Percentiles rank a stretch among this genome's conserved stretches.
Conservation (phyloP, 257 asterid genomes). For the Solanum paucissectum region DNA sequence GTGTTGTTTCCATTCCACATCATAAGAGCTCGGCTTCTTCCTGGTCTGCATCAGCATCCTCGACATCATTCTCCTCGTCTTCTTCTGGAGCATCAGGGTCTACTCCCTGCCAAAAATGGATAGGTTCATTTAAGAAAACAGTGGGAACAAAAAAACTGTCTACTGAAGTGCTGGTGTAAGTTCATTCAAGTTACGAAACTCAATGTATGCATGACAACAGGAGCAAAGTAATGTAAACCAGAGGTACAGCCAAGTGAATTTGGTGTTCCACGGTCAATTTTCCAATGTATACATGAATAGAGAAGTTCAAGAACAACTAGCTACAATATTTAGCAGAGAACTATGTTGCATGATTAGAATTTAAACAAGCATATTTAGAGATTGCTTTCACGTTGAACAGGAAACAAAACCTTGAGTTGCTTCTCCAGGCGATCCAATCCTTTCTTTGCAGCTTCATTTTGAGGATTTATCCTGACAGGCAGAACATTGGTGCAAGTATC, state of each 20-base stretch:
- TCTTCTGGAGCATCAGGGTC: constrained; percentile 99
- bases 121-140: neutral
- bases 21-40: constrained; percentile 70
- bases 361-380: neutral
- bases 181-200: neutral
- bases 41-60: constrained; percentile 73
- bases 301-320: neutral
- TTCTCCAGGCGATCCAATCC: constrained; percentile 96
- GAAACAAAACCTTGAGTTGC: constrained; percentile 70
- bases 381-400: neutral
- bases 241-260: neutral
- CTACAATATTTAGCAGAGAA: neutral
- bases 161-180: neutral
- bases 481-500: neutral
- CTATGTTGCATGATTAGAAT: neutral
- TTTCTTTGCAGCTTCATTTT: constrained; percentile 77
- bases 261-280: neutral
- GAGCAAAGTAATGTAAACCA: neutral
- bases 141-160: neutral
- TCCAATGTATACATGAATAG: neutral
- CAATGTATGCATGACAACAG: neutral
- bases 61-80: constrained; percentile 86
- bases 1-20: constrained; percentile 2
- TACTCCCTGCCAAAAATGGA: constrained; percentile 45
- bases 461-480: constrained; percentile 68